Conservation (phyloP, 1,284 basidiomycete genomes). For the Heterobasidion parviporum region DNA sequence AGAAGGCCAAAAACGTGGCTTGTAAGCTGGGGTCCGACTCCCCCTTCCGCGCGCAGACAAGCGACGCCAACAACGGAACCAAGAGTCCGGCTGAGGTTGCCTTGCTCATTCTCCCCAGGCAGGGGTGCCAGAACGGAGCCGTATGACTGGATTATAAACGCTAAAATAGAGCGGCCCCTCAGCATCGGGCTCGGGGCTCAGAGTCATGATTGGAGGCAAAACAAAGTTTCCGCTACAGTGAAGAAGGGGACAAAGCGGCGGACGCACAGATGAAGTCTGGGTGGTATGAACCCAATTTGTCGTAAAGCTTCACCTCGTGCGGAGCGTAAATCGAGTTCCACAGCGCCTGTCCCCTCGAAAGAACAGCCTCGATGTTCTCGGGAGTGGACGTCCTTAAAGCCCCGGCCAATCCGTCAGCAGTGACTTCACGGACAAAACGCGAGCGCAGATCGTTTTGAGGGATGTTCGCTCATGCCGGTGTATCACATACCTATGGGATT, state of each 20-base stretch:
- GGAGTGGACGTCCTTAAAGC: conserved; percentile 11
- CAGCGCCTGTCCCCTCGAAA: conserved; percentile 58
- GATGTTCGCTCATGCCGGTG: conserved; percentile 13
- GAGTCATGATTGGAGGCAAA: conserved; percentile 10
- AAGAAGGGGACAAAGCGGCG: conserved; percentile 15
- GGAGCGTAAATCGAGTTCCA: conserved; percentile 94
- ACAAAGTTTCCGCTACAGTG: conserved; percentile 16
- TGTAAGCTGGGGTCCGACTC: conserved; percentile 86
- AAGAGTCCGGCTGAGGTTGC: conserved; percentile 80
- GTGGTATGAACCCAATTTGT: conserved; percentile 81
- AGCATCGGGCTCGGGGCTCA: conserved; percentile 7
- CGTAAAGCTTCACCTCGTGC: conserved; percentile 81
- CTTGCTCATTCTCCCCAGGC: conserved; percentile 53
- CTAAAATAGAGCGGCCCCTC: conserved; percentile 27
- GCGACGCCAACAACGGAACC: conserved; percentile 88
- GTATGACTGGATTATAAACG: conserved; percentile 93
- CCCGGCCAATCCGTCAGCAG: not conserved
- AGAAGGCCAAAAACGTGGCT: conserved; percentile 93
- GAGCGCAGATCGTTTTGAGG: not conserved
- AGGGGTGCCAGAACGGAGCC: conserved; percentile 79
- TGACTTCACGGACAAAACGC: not conserved
- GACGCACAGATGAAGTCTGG: conserved; percentile 79
- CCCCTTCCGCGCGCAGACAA: conserved; percentile 83
- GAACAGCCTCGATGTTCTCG: conserved; percentile 59
- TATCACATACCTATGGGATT: conserved; percentile 53